Percentiles rank a stretch among this genome's conserved stretches.
Conservation (phyloP, 257 asterid genomes). For the Penstemon eatonii region DNA sequence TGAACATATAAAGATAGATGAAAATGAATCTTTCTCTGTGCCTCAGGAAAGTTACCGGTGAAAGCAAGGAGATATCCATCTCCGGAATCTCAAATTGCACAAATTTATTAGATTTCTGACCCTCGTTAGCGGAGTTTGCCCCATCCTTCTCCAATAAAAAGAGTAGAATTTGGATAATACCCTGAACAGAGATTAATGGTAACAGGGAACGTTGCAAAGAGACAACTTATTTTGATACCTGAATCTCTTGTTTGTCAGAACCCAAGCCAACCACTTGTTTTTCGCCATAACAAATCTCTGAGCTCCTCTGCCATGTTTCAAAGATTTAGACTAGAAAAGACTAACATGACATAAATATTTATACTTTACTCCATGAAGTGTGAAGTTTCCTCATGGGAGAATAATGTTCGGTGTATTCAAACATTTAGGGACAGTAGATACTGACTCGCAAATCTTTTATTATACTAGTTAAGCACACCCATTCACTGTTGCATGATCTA, state of each 20-base stretch:
- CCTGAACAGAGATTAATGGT: slow-evolving; percentile 19
- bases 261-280: slow-evolving; percentile 27
- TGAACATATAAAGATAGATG: slow-evolving; percentile 18
- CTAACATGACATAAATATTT: slow-evolving; percentile 2
- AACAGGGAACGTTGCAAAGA: slow-evolving; percentile 7
- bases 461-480: slow-evolving; percentile 19
- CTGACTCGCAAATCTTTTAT: slow-evolving; percentile 15
- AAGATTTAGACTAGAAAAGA: slow-evolving; percentile 25
- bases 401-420: not conserved
- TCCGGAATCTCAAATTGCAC: slow-evolving; percentile 72
- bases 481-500: slow-evolving; percentile 13
- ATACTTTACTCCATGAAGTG: not conserved
- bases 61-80: slow-evolving; percentile 47
- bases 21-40: slow-evolving; percentile 15
- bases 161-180: slow-evolving; percentile 15
- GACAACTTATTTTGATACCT: slow-evolving; percentile 17
- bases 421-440: not conserved
- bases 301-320: slow-evolving; percentile 30
- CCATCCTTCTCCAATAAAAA: slow-evolving; percentile 43
- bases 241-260: slow-evolving; percentile 29
- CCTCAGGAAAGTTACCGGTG: slow-evolving; percentile 41
- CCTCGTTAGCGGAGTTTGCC: slow-evolving; percentile 29
- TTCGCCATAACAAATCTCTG: slow-evolving; percentile 27
- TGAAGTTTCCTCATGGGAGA: not conserved
- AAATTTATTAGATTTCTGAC: slow-evolving; percentile 33